Percentiles rank a stretch among this genome's conserved stretches.
Conservation (phyloP, 2,329 filamentous ascomycete genomes). For the Calonectria ilicicola region DNA sequence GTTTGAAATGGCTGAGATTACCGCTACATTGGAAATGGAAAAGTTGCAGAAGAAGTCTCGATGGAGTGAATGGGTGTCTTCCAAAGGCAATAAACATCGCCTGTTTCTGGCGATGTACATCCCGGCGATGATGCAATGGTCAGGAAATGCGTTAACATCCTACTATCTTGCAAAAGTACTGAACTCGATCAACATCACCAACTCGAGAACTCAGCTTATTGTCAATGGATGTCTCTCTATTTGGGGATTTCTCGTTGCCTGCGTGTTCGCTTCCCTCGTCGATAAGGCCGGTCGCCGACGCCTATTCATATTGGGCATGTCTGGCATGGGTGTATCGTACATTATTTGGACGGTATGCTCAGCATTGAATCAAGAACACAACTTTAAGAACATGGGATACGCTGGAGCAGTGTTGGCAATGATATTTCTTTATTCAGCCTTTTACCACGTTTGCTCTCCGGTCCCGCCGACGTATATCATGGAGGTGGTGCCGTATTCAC, state of each 20-base stretch:
- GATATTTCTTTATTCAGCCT: constrained; percentile 40
- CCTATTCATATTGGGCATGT: constrained; percentile 51
- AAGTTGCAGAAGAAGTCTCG: constrained; percentile 40
- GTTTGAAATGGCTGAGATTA: constrained; percentile 40
- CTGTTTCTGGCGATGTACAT: constrained; percentile 46
- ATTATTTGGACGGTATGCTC: constrained; percentile 55
- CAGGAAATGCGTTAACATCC: constrained; percentile 45
- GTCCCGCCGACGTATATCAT: constrained; percentile 58
- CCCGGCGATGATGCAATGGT: constrained; percentile 47
- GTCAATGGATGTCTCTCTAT: constrained; percentile 46
- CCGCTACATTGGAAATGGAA: constrained; percentile 37
- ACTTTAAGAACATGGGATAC: constrained; percentile 42
- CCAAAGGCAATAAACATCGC: constrained; percentile 46
- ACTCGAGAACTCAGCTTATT: constrained; percentile 44
- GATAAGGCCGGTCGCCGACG: constrained; percentile 55
- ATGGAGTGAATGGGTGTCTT: constrained; percentile 34
- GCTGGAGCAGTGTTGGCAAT: constrained; percentile 59
- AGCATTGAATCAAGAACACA: constrained; percentile 47
- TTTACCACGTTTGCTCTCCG: constrained; percentile 51
- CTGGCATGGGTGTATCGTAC: constrained; percentile 51
- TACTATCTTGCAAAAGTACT: constrained; percentile 56
- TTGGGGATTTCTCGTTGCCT: constrained; percentile 52
- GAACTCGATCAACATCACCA: constrained; percentile 53
- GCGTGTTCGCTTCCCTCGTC: constrained; percentile 50
- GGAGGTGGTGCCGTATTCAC: constrained; percentile 54